Evolutionary conservation across 2,329 filamentous ascomycete genomes (phyloP).

Genomic region (Aspergillus japonicus): DNA sequence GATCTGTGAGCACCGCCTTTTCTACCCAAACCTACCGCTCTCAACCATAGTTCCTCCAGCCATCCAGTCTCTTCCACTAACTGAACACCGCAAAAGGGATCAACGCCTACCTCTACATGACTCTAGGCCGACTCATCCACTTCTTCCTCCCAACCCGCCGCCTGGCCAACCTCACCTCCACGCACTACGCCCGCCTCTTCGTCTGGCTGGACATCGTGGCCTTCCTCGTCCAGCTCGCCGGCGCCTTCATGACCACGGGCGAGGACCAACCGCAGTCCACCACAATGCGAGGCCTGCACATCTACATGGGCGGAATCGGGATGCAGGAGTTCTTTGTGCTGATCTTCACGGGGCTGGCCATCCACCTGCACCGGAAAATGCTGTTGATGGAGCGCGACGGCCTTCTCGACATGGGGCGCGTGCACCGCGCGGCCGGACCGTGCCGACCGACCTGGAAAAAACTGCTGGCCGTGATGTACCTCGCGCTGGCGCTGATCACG

Average conservation of each 20-base stretch:
- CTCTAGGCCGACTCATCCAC: slow-evolving; percentile 42
- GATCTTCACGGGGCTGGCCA: slow-evolving; percentile 43
- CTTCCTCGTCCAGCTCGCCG: slow-evolving; percentile 48
- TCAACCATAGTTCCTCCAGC: slow-evolving; percentile 2
- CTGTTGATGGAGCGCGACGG: slow-evolving; percentile 22
- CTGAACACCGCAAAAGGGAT: slow-evolving; percentile 31
- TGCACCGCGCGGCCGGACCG: slow-evolving; percentile 1
- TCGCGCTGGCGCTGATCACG: slow-evolving; percentile 44
- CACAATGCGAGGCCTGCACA: slow-evolving; percentile 44
- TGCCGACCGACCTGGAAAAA: slow-evolving; percentile 16
- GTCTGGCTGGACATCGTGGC: slow-evolving; percentile 46
- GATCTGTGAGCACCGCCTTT: slow-evolving; percentile 24
- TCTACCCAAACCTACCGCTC: too few relatives aligned
- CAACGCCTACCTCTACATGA: slow-evolving; percentile 48
- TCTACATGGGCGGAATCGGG: slow-evolving; percentile 57
- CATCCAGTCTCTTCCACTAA: not conserved
- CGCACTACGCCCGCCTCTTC: slow-evolving; percentile 43
- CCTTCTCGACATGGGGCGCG: slow-evolving; percentile 25
- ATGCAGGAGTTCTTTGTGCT: slow-evolving; percentile 54
- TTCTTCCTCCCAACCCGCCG: slow-evolving; percentile 36
- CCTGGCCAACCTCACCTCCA: slow-evolving; percentile 38
- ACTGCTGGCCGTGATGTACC: slow-evolving; percentile 44
- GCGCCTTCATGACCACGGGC: slow-evolving; percentile 37
- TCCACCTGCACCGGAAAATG: slow-evolving; percentile 41
- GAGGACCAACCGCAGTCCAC: slow-evolving; percentile 23